Evolutionary conservation across 1,284 basidiomycete genomes (phyloP), one percentile per base, ranked within the genome.

Genomic region (Leccinum subfulvum): DNA sequence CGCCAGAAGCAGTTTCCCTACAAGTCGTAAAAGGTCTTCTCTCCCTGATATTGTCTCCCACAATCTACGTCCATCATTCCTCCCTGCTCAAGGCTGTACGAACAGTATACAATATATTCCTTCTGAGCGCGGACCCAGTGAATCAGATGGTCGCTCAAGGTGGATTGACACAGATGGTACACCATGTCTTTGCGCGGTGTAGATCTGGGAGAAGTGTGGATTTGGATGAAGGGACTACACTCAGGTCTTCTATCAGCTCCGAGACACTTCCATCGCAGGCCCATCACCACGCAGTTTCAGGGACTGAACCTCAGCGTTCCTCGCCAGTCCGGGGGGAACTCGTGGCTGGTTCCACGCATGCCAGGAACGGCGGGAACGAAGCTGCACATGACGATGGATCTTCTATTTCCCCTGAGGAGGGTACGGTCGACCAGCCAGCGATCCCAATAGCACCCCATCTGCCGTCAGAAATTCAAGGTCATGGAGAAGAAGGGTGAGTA

Each of bases 141-240:
- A 98, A 96, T 70, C 96, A 98, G 77, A 94, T 93, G 78, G 94
- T 98, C 30, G 96, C 96, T 9, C 96, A 98, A 77, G 96, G 95
- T 21, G 94, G 95, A 16, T 83, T 98, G 16, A 95, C 94, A 0
- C 96, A 98, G 76, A 98, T 98, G 89, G 94, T 98, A 2, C 92
- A 97, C 71, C 95, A 97, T 71, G 89, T 98, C 60, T 98, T 98
- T 76, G 84, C 90, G 8, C 85, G 96, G 28, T 91, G 90, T 70
- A 79, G 79, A 69, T 66, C 81, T 21, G 71, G 68, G 61, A 70
- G 81, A 66, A 61, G 79, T 14, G 64, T 69, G 57, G 73, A 70
- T 28, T 67, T 64, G 26, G 69, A 69, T 26, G 76, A 77, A 39
- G 63, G 57, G 30, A 55, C 49, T 21, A 58, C 54, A 11, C 55